These are phyloP conservation scores for Neurospora sp. DNA, from an alignment of 495 filamentous ascomycete genomes.

Conservation along the genomic window DNA sequence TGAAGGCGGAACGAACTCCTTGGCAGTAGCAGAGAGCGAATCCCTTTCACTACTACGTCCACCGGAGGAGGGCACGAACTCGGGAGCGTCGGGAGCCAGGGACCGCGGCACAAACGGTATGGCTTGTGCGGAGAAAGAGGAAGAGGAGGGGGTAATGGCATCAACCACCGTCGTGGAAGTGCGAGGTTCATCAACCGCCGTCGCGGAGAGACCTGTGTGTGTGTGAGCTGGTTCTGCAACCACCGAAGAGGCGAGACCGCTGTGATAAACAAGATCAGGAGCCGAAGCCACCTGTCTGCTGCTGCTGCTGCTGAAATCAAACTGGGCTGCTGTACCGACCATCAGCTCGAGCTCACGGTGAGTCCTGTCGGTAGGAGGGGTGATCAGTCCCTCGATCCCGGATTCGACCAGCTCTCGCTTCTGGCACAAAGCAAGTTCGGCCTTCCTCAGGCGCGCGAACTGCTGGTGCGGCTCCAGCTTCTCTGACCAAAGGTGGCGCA, in stretches of 20 bases:
- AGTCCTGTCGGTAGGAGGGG: background rate
- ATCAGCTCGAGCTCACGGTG: background rate
- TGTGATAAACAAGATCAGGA: background rate
- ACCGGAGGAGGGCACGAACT: background rate
- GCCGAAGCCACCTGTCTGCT: background rate
- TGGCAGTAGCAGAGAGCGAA: background rate
- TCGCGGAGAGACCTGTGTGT: background rate
- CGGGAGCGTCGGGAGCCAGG: background rate
- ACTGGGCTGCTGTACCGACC: background rate
- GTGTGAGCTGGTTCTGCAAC: background rate
- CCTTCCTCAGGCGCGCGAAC: background rate
- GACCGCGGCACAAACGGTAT: background rate
- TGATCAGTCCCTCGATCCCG: background rate
- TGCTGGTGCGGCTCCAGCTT: background rate
- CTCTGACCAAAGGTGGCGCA: background rate
- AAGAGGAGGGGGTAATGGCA: background rate
- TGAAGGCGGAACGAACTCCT: background rate
- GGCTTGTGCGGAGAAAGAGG: background rate
- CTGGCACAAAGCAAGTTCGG: background rate
- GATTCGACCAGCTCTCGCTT: background rate
- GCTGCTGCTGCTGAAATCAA: background rate
- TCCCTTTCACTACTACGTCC: background rate
- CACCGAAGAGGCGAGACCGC: background rate
- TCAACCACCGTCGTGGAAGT: background rate
- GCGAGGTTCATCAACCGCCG: background rate